Conservation (phyloP, 371 early-diverging fungal genomes). For the Mucor sp. region DNA sequence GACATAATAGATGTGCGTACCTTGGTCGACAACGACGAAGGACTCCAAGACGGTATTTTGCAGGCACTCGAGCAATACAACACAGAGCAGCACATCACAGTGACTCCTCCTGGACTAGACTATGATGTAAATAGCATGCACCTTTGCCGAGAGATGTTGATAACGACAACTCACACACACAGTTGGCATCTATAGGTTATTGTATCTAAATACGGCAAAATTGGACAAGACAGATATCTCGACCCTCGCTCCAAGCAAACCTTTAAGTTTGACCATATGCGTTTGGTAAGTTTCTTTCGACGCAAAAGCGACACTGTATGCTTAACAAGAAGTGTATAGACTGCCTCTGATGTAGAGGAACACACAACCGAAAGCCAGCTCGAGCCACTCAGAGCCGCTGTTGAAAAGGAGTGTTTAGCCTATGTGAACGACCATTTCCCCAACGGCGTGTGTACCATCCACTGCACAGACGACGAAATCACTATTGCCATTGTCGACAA, state of each 20-base stretch:
- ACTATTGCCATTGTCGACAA: constrained; percentile 80
- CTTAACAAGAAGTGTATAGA: constrained; percentile 25
- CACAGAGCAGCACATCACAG: constrained; percentile 78
- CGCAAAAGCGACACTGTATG: background rate
- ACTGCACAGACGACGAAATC: constrained; percentile 52
- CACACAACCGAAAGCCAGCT: constrained; percentile 48
- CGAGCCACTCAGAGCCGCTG: constrained; percentile 56
- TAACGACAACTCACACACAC: background rate
- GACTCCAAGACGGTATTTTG: constrained; percentile 72
- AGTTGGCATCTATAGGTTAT: constrained; percentile 59
- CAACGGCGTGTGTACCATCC: constrained; percentile 73
- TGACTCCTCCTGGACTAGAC: constrained; percentile 63
- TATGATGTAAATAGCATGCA: constrained; percentile 52
- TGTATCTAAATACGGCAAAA: constrained; percentile 70
- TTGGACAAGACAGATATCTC: constrained; percentile 66
- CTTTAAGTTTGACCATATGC: constrained; percentile 78
- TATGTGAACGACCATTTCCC: constrained; percentile 84
- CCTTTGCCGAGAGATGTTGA: background rate
- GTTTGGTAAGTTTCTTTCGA: constrained; percentile 47
- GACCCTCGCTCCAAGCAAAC: constrained; percentile 73
- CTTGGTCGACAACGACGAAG: constrained; percentile 81
- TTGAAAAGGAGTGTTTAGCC: constrained; percentile 62
- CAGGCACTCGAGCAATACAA: constrained; percentile 82
- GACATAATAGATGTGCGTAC: constrained; percentile 83
- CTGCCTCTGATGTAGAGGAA: constrained; percentile 61